Base-by-base conservation (phyloP, 75 land plant species). In the Ceratopteris richardii region DNA sequence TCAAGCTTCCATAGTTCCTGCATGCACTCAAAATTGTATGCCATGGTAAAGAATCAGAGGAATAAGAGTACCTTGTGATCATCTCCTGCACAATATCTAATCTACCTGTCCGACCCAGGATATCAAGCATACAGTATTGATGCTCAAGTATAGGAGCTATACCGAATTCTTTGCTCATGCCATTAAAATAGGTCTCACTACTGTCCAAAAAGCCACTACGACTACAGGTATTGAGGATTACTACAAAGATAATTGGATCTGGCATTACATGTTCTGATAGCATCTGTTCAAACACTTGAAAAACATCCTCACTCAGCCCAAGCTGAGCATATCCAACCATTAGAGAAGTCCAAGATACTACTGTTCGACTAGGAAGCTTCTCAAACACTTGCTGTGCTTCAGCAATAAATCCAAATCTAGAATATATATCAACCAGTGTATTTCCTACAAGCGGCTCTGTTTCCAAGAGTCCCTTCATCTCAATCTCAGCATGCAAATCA, bases 321-420 rank as follows among this genome's bases (percentile, higher is more conserved):
- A 76, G 82, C 21, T 44, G 36, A 5, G 82, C 79, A 64, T 71
- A 80, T 31, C 81, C 86, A 30, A 65, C 43, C 17, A 86, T 71
- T 71, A 86, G 66, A 59, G 72, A 53, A 60, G 73, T 78, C 86
- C 90, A 86, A 10, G 86, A 64, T 43, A 76, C 80, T 48, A 74
- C 44, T 59, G 65, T 56, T 60, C 86, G 65, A 16, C 74, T 70
- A 3, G 78, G 68, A 77, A 82, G 76, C 21, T 66, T 64, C 50
- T 86, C 78, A 57, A 86, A 86, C 42, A 70, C 71, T 16, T 74
- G 66, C 20, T 73, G 70, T 1, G 89, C 85, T 66, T 82, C 80
- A 24, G 23, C 47, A 74, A 41, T 9, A 44, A 63, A 61, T 10
- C 46, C 46, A 33, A 48, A 63, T 27, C 36, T 69, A 0, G 59